Percentiles rank a stretch among this genome's conserved stretches.
These are phyloP conservation scores for Saccharomycodes ludwigii DNA, from an alignment of 805 yeast genomes.

Conservation along the genomic window DNA sequence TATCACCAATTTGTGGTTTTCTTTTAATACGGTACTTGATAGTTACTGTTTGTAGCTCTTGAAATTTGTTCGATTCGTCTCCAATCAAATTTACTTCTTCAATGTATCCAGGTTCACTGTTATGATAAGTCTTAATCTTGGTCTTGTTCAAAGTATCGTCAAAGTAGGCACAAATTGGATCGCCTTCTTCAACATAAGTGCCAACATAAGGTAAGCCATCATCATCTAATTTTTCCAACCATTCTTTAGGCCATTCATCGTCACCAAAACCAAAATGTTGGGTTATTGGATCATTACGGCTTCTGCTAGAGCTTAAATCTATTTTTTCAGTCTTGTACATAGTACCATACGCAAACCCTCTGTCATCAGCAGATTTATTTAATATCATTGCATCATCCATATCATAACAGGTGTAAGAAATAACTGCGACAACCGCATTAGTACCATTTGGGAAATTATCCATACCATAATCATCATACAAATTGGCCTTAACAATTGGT, in stretches of 20 bases:
- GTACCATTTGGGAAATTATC: conserved; percentile 98
- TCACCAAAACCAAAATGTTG: conserved; percentile 91
- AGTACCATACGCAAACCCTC: conserved; percentile 97
- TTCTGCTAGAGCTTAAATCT: conserved; percentile 63
- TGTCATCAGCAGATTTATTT: conserved; percentile 92
- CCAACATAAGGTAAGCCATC: conserved; percentile 94
- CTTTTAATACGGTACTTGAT: conserved; percentile 86
- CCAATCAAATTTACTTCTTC: conserved; percentile 91
- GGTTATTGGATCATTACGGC: conserved; percentile 88
- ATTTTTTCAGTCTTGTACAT: conserved; percentile 91
- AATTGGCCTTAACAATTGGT: conserved; percentile 87
- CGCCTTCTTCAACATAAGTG: conserved; percentile 81
- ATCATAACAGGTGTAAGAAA: conserved; percentile 97
- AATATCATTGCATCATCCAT: conserved; percentile 99
- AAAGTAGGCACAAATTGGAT: conserved; percentile 84
- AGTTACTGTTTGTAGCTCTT: conserved; percentile 74
- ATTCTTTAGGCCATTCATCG: conserved; percentile 83
- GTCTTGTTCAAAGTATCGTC: conserved; percentile 90
- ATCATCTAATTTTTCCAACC: conserved; percentile 78
- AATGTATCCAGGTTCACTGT: conserved; percentile 86
- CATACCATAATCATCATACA: conserved; percentile 94
- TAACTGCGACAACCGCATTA: conserved; percentile 97
- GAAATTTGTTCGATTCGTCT: conserved; percentile 53
- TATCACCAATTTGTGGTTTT: conserved; percentile 92
- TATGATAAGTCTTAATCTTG: conserved; percentile 83